A percentile compares a stretch with the other conserved stretches of the same genome.
phyloP scores from a whole-genome alignment of 2,329 filamentous ascomycete species.

The Penicillium nordicum region DNA sequence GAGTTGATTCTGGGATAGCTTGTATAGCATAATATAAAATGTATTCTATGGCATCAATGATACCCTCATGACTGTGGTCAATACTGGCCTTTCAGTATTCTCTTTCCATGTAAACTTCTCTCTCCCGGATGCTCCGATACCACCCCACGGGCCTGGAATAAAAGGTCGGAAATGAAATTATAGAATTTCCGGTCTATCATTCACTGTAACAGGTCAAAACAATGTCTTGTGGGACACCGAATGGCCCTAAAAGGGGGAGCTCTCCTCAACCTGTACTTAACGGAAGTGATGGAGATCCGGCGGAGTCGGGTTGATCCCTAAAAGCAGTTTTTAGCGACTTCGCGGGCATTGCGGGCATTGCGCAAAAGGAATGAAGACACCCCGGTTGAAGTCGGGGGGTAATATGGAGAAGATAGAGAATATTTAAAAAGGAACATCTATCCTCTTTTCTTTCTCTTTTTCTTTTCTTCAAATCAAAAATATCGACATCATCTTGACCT shows the following conservation, averaged over 20 bases:
- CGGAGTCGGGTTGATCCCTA: constrained; percentile 38
- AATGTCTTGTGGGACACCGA: constrained; percentile 24
- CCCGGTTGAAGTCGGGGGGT: constrained; percentile 11
- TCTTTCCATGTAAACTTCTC: neutral
- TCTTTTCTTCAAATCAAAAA: neutral
- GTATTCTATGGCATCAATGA: constrained; percentile 18
- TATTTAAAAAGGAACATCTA: neutral
- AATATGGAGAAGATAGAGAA: neutral
- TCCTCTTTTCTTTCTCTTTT: neutral
- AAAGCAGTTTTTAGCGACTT: constrained; percentile 47
- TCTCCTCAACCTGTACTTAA: constrained; percentile 51
- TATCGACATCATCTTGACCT: neutral
- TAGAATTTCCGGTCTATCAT: constrained; percentile 9
- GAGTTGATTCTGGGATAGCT: constrained; percentile 42
- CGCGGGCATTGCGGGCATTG: constrained; percentile 2
- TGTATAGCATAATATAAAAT: constrained; percentile 10
- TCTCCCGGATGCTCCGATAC: neutral
- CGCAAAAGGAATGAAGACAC: constrained; percentile 12
- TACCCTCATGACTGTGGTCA: constrained; percentile 18
- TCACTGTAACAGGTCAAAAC: constrained; percentile 16
- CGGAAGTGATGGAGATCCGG: constrained; percentile 35
- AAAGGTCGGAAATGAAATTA: constrained; percentile 7
- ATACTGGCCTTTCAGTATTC: neutral
- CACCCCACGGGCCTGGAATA: neutral
- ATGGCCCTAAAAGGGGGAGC: constrained; percentile 26